These are phyloP conservation scores for Ambrosiella cleistominuta DNA, from an alignment of 2,329 filamentous ascomycete genomes.

Conservation along the genomic window DNA sequence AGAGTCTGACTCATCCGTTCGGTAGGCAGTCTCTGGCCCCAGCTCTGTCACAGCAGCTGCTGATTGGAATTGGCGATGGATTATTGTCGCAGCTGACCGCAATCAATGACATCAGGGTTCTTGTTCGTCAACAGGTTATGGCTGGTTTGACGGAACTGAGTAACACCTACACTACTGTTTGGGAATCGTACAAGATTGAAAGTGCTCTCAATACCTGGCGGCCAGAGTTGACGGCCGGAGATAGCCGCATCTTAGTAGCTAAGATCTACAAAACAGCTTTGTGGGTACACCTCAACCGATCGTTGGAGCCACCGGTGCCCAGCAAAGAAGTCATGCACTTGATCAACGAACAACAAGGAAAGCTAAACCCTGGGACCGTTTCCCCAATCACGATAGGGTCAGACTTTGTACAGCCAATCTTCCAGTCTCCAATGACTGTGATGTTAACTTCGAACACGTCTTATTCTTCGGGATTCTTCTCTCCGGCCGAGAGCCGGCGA, in stretches of 20 bases:
- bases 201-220: constrained; percentile 57
- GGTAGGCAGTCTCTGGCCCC: constrained; percentile 24
- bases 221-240: constrained; percentile 40
- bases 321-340: neutral
- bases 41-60: constrained; percentile 28
- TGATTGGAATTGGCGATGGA: constrained; percentile 69
- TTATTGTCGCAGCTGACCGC: constrained; percentile 63
- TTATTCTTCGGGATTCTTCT: neutral
- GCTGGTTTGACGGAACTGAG: neutral
- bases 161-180: neutral
- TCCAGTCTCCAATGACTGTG: neutral
- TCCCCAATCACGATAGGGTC: neutral
- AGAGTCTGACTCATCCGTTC: constrained; percentile 25
- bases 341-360: neutral
- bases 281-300: constrained; percentile 46
- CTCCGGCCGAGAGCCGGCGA: neutral
- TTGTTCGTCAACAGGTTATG: constrained; percentile 50
- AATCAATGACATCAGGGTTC: constrained; percentile 61
- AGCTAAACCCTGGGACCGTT: neutral
- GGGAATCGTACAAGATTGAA: constrained; percentile 36
- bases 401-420: too few relatives aligned
- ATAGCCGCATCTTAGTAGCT: constrained; percentile 37
- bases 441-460: neutral
- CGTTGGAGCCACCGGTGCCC: constrained; percentile 35
- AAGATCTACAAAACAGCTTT: constrained; percentile 48